A percentile compares a stretch with the other conserved stretches of the same genome.
Evolutionary conservation across 345 rosid species (phyloP).

Genomic region (Raphanus sativus): DNA sequence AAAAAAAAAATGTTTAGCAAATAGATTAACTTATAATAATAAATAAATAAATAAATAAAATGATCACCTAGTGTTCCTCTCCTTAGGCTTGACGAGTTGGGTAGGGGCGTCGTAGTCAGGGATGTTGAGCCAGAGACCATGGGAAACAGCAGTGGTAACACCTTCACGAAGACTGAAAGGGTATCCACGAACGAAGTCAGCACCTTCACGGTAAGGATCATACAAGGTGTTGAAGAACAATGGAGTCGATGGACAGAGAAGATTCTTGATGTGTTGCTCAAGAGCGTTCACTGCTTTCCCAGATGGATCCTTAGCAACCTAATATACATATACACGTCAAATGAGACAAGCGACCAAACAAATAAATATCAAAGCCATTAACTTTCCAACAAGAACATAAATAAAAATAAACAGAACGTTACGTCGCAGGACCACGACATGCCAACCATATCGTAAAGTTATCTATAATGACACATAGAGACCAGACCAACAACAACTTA

Average conservation of each 20-base stretch:
- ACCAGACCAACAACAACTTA: constrained; percentile 25
- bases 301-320: constrained; percentile 93
- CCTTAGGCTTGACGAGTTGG: constrained; percentile 95
- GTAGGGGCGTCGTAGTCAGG: constrained; percentile 99
- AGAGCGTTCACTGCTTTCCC: constrained; percentile 84
- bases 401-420: constrained; percentile 1
- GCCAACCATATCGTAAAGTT: constrained; percentile 26
- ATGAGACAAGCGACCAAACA: not conserved
- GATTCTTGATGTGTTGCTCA: constrained; percentile 93
- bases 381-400: not conserved
- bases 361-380: not conserved
- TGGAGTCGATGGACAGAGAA: constrained; percentile 82
- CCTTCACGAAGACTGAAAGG: constrained; percentile 97
- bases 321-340: not conserved
- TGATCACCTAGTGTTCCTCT: constrained; percentile 76
- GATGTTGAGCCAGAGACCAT: constrained; percentile 98
- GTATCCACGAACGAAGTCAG: constrained; percentile 96
- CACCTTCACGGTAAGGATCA: constrained; percentile 85
- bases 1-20: constrained; percentile 8
- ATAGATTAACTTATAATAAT: not conserved
- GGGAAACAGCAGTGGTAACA: constrained; percentile 90
- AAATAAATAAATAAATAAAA: not conserved
- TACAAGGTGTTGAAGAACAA: constrained; percentile 94
- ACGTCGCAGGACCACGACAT: constrained; percentile 1
- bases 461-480: constrained; percentile 15